phyloP scores from a whole-genome alignment of 2,329 filamentous ascomycete species.

The Bipolaris zeicola region DNA sequence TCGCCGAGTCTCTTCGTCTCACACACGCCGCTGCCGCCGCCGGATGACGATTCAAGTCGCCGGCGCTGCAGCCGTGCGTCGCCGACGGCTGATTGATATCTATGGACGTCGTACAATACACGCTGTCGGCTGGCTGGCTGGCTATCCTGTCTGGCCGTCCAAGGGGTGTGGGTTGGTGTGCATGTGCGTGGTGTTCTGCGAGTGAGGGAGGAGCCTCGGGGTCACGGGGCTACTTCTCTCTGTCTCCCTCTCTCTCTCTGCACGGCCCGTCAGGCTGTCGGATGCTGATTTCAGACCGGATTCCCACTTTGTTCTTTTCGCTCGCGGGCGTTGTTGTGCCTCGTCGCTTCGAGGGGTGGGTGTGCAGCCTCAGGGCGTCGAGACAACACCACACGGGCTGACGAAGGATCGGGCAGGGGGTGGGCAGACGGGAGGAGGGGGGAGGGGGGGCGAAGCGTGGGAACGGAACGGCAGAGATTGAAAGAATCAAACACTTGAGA shows the following conservation, averaged over 20 bases:
- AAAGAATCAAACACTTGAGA: slow-evolving; percentile 35
- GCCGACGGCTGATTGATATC: slow-evolving; percentile 16
- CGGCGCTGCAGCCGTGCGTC: slow-evolving; percentile 14
- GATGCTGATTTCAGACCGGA: background rate
- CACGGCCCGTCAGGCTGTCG: slow-evolving; percentile 26
- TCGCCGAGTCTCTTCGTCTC: slow-evolving; percentile 13
- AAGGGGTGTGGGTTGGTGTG: no score
- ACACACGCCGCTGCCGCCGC: slow-evolving; percentile 19
- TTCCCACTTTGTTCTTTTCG: background rate
- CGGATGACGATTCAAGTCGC: slow-evolving; percentile 10
- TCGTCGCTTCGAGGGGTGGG: background rate
- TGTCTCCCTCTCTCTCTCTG: background rate
- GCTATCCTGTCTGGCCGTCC: no score
- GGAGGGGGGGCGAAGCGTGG: slow-evolving; percentile 18
- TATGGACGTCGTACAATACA: background rate
- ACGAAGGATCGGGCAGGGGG: slow-evolving; percentile 34
- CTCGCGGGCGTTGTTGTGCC: background rate
- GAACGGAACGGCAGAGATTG: slow-evolving; percentile 27
- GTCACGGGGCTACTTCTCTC: background rate
- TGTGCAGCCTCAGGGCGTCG: slow-evolving; percentile 15
- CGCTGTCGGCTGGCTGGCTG: no score
- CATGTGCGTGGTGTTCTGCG: background rate
- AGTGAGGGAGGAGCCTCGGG: no score
- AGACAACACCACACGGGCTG: slow-evolving; percentile 33
- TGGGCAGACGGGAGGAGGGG: slow-evolving; percentile 24